Percentiles rank a stretch among this genome's conserved stretches.
phyloP scores from a whole-genome alignment of 331 rosid genomes.

The Acacia pycnantha region DNA sequence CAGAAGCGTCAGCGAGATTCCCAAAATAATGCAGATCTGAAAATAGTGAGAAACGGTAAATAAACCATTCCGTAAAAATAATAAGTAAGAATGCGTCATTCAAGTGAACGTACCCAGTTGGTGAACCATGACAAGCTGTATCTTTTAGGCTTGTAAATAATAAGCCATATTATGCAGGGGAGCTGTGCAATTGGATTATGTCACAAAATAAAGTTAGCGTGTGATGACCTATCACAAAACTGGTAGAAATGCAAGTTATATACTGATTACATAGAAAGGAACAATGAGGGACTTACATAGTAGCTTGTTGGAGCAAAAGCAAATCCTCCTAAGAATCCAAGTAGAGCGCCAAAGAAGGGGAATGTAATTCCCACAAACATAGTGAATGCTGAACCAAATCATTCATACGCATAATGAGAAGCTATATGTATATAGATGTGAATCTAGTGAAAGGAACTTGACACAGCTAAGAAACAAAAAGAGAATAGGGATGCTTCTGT shows the following conservation, averaged over 20 bases:
- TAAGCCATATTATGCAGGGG: slow-evolving; percentile 55
- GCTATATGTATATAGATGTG: too few species aligned
- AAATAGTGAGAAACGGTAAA: slow-evolving; percentile 11
- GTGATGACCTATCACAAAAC: not conserved
- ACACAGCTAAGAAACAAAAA: not conserved
- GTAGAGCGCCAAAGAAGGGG: slow-evolving; percentile 78
- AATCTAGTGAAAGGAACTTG: not conserved
- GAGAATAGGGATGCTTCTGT: slow-evolving; percentile 10
- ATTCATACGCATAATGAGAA: not conserved
- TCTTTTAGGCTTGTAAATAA: slow-evolving; percentile 38
- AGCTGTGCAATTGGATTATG: slow-evolving; percentile 30
- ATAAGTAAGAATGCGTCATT: not conserved
- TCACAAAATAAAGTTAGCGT: not conserved
- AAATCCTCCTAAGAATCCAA: slow-evolving; percentile 80
- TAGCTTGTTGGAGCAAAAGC: slow-evolving; percentile 84
- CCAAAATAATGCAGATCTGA: slow-evolving; percentile 59
- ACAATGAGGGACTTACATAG: slow-evolving; percentile 45
- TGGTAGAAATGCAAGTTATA: not conserved
- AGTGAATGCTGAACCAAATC: slow-evolving; percentile 58
- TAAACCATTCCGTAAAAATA: not conserved
- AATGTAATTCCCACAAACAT: slow-evolving; percentile 71
- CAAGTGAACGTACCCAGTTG: slow-evolving; percentile 63
- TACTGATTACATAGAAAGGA: not conserved
- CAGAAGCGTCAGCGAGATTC: slow-evolving; percentile 44
- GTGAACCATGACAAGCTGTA: slow-evolving; percentile 66